Percentiles rank a stretch among this genome's conserved stretches.
Evolutionary conservation across 495 filamentous ascomycete species (phyloP).

Genomic region (Podospora australis): DNA sequence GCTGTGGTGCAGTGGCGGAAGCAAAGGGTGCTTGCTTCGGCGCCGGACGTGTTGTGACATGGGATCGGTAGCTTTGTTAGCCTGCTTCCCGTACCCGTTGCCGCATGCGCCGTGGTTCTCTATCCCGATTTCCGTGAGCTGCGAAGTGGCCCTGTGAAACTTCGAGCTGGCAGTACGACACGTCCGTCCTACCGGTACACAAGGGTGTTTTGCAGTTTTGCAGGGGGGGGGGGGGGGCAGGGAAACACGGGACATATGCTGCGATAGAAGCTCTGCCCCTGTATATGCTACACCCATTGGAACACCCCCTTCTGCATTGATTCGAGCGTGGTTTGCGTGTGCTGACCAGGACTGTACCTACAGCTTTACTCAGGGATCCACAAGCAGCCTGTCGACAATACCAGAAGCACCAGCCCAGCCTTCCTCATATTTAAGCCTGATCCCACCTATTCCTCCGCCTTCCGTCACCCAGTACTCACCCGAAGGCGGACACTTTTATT

Average conservation of each 20-base stretch:
- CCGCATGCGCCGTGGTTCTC: conserved; percentile 28
- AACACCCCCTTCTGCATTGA: conserved; percentile 7
- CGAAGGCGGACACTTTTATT: conserved; percentile 40
- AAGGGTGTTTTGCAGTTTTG: conserved; percentile 22
- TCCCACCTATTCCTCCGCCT: conserved; percentile 39
- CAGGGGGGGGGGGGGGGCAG: neutral
- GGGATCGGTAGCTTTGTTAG: conserved; percentile 26
- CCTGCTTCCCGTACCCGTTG: conserved; percentile 21
- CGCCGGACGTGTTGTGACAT: conserved; percentile 28
- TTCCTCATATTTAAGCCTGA: conserved; percentile 37
- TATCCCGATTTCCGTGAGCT: conserved; percentile 31
- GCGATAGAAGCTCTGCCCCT: conserved; percentile 5
- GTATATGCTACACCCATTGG: neutral
- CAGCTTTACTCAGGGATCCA: conserved; percentile 43
- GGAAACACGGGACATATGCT: neutral
- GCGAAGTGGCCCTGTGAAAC: conserved; percentile 33
- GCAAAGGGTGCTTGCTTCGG: conserved; percentile 27
- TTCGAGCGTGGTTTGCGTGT: conserved; percentile 24
- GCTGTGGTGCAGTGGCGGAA: conserved; percentile 8
- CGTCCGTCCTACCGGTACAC: conserved; percentile 35
- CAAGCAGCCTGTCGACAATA: conserved; percentile 38
- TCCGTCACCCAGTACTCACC: conserved; percentile 38
- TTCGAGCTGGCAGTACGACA: conserved; percentile 39
- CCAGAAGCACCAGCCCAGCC: conserved; percentile 39
- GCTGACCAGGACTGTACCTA: conserved; percentile 27